These are phyloP conservation scores for Saccharomyces hybrid DNA, from an alignment of 1,139 yeast species.

Conservation along the genomic window DNA sequence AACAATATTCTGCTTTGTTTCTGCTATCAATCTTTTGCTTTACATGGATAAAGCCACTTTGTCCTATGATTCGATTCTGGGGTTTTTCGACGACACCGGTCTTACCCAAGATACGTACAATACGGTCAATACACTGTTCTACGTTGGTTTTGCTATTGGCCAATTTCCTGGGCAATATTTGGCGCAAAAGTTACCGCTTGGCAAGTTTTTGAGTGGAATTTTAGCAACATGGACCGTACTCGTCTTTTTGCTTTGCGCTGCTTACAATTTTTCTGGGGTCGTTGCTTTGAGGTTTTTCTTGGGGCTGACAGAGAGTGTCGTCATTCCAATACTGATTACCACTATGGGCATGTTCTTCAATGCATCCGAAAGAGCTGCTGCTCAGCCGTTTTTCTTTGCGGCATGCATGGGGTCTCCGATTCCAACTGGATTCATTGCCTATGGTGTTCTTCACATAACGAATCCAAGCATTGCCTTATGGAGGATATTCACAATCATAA, in stretches of 20 bases:
- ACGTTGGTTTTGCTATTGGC: conserved; percentile 38
- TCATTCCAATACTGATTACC: conserved; percentile 36
- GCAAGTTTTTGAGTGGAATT: conserved; percentile 31
- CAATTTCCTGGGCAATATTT: conserved; percentile 29
- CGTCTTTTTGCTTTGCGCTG: conserved; percentile 37
- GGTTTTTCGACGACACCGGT: conserved; percentile 38
- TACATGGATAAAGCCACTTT: conserved; percentile 43
- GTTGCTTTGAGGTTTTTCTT: conserved; percentile 39
- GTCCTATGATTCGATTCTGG: conserved; percentile 39
- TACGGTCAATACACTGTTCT: conserved; percentile 36
- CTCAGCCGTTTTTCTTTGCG: conserved; percentile 40
- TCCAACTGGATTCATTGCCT: conserved; percentile 42
- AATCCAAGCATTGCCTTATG: conserved; percentile 41
- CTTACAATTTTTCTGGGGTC: conserved; percentile 38
- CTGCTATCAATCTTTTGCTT: conserved; percentile 35
- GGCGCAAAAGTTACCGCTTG: conserved; percentile 35
- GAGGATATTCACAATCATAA: conserved; percentile 38
- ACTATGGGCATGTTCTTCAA: conserved; percentile 43
- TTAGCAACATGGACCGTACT: conserved; percentile 37
- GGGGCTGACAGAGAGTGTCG: conserved; percentile 41
- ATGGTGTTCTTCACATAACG: conserved; percentile 34
- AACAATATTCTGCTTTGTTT: conserved; percentile 34
- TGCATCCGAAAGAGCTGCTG: conserved; percentile 36
- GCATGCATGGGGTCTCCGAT: conserved; percentile 41
- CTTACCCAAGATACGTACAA: conserved; percentile 34